phyloP scores from a whole-genome alignment of 163 green algal genomes.

The Chlorella variabilis region DNA sequence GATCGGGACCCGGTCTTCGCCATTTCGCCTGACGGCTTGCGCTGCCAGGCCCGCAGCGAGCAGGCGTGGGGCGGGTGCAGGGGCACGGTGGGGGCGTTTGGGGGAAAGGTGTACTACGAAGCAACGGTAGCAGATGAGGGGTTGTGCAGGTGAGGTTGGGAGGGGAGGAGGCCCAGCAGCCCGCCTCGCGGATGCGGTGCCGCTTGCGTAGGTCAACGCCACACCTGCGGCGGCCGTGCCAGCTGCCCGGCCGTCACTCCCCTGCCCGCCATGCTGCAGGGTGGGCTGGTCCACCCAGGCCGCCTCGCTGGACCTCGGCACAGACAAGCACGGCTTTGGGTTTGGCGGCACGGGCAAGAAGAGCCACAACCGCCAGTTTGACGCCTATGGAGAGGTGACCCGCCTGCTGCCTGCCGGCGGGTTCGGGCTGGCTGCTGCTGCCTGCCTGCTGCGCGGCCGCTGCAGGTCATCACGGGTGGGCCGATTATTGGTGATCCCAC shows the following conservation, averaged over 20 bases:
- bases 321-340: slow-evolving; percentile 61
- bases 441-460: not conserved
- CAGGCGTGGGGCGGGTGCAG: slow-evolving; percentile 69
- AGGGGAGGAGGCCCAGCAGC: no score
- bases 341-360: slow-evolving; percentile 88
- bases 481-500: not conserved
- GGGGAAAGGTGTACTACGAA: slow-evolving; percentile 65
- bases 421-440: not conserved
- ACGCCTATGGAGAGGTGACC: slow-evolving; percentile 66
- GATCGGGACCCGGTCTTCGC: slow-evolving; percentile 72
- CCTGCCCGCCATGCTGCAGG: no score
- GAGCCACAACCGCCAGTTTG: slow-evolving; percentile 70
- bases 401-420: not conserved
- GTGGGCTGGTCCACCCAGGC: slow-evolving; percentile 74
- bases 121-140: slow-evolving; percentile 75
- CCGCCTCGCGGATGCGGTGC: no score
- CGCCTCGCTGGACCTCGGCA: slow-evolving; percentile 67
- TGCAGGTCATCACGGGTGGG: no score
- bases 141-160: slow-evolving; percentile 59
- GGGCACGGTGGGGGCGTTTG: slow-evolving; percentile 62
- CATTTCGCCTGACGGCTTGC: slow-evolving; percentile 59
- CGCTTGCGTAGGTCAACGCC: no score
- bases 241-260: no score
- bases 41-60: slow-evolving; percentile 67
- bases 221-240: no score